Base-by-base conservation (phyloP, 1,139 yeast genomes). In the Blastobotrys malaysiensis region DNA sequence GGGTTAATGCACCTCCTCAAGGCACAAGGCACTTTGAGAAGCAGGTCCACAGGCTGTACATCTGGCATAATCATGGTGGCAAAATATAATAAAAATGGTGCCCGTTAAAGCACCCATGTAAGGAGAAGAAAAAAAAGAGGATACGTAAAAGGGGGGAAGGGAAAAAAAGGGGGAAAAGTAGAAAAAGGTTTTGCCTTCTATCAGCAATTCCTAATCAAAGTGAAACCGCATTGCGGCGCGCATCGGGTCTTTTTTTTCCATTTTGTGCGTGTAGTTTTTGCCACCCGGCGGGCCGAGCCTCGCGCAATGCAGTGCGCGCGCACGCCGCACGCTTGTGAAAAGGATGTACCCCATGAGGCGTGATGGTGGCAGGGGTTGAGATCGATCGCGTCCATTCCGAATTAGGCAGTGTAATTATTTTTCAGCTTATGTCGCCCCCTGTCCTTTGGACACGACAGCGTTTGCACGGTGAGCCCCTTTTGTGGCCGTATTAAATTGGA, bases 161-260 rank as follows among this genome's bases (percentile, higher is more conserved):
- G 39, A 11, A 11, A 31, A 31, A 31, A 31, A n/a, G n/a, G 16
- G 39, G 16, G 16, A 7, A 7, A 31, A n/a, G n/a, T 5, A 26
- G 31, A 26, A 9, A 26, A 9, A 26, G 26, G 39, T 31, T 31
- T 31, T 2, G 39, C 39, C 39, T 31, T 31, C 39, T 31, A 31
- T 31, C 39, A 31, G 39, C 39, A 11, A 11, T 16, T 31, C 14
- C 3, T 13, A 31, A 45, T 21, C 18, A 31, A 20, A 43, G 18
- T 43, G 22, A 43, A 18, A 43, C 20, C 22, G 22, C 45, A 20
- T 45, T n/a, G 24, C 46, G 26, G 14, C 46, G 46, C 46, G 47
- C 26, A 45, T 19, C 18, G 27, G 24, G 31, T 45, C 16, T 18
- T 45, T 45, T 45, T 45, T 45, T 45, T 9, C 22, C 11, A 9